These are phyloP conservation scores for Tephrocybe sp. DNA, from an alignment of 768 basidiomycete species.

Conservation along the genomic window DNA sequence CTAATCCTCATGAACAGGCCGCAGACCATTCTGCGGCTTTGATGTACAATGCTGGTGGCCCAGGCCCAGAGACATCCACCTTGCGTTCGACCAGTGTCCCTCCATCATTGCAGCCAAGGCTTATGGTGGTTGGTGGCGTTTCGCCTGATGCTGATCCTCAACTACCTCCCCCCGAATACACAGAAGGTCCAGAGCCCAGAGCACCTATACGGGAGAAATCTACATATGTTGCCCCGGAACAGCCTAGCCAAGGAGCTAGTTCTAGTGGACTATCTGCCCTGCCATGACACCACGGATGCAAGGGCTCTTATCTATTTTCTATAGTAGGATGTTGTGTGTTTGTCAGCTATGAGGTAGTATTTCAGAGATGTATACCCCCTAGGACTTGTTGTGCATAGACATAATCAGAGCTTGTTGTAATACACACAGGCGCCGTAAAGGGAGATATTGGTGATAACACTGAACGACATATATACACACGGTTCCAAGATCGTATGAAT, in stretches of 20 bases:
- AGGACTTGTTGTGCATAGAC: too few relatives aligned
- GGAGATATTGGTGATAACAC: too few relatives aligned
- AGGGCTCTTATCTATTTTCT: too few relatives aligned
- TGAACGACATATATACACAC: conserved; percentile 6
- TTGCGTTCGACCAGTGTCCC: neutral
- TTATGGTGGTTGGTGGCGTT: neutral
- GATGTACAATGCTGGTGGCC: neutral
- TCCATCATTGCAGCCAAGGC: neutral
- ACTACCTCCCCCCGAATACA: neutral
- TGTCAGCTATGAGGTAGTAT: too few relatives aligned
- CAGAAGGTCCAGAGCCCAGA: neutral
- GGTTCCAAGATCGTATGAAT: neutral
- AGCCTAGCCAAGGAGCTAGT: too few relatives aligned
- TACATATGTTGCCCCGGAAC: neutral
- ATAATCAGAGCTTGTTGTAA: too few relatives aligned
- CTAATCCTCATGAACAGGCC: neutral
- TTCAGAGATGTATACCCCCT: too few relatives aligned
- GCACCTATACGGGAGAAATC: neutral
- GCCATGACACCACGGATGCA: too few relatives aligned
- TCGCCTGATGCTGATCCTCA: neutral
- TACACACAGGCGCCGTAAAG: too few relatives aligned
- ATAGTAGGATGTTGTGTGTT: too few relatives aligned
- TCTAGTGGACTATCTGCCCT: too few relatives aligned
- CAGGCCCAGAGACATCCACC: neutral
- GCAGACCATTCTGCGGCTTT: neutral